Evolutionary conservation across 2,329 filamentous ascomycete species (phyloP).

Genomic region (Epichloe hybrida): DNA sequence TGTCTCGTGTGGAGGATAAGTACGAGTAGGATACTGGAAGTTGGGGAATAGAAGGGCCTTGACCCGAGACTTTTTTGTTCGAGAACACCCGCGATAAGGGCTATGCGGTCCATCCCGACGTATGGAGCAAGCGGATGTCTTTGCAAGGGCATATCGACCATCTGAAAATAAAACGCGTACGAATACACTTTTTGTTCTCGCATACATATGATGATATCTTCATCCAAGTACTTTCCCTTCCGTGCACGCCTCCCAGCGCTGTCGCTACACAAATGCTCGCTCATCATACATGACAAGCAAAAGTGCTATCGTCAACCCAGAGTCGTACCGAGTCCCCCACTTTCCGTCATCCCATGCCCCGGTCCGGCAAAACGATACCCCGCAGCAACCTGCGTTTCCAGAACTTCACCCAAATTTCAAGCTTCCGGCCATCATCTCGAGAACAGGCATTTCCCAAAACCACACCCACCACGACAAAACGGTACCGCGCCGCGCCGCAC

Average conservation of each 20-base stretch:
- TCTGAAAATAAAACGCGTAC: too few relatives aligned
- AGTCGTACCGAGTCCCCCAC: not conserved
- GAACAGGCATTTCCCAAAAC: not conserved
- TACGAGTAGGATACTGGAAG: not conserved
- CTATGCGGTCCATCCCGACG: not conserved
- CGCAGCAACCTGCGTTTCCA: not conserved
- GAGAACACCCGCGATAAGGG: not conserved
- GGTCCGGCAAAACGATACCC: constrained; percentile 1
- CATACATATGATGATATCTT: too few relatives aligned
- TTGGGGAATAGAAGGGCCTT: constrained; percentile 4
- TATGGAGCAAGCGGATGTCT: too few relatives aligned
- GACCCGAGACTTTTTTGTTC: not conserved
- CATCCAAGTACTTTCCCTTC: too few relatives aligned
- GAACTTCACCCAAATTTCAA: not conserved
- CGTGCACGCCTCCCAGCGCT: too few relatives aligned
- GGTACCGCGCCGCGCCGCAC: too few relatives aligned
- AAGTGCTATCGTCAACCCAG: too few relatives aligned
- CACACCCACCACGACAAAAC: not conserved
- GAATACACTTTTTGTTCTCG: too few relatives aligned
- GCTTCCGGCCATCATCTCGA: not conserved
- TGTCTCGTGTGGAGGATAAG: constrained; percentile 4
- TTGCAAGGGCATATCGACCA: too few relatives aligned
- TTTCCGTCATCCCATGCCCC: not conserved
- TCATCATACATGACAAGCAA: too few relatives aligned
- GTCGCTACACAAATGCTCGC: too few relatives aligned